phyloP scores from a whole-genome alignment of 2,329 filamentous ascomycete genomes.

The Blumeria graminis region DNA sequence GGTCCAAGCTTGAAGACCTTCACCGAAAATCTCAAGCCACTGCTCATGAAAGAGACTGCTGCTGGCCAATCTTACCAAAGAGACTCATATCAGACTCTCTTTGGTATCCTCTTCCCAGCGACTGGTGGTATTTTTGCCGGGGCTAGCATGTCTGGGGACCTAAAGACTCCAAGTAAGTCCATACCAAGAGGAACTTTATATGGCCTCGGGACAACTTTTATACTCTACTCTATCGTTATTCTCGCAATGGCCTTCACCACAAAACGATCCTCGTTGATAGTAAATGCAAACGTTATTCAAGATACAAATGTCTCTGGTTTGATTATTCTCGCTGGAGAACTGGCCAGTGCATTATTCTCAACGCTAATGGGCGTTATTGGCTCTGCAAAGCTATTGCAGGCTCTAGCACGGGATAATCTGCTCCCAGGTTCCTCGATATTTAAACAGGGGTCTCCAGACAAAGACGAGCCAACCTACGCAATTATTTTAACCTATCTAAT shows the following conservation, averaged over 20 bases:
- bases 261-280: slow-evolving; percentile 46
- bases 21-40: slow-evolving; percentile 46
- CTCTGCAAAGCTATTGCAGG: slow-evolving; percentile 63
- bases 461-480: slow-evolving; percentile 53
- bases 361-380: slow-evolving; percentile 72
- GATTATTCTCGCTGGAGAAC: slow-evolving; percentile 57
- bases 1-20: slow-evolving; percentile 50
- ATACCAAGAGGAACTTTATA: slow-evolving; percentile 69
- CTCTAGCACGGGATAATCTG: slow-evolving; percentile 54
- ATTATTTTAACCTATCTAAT: slow-evolving; percentile 53
- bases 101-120: slow-evolving; percentile 62
- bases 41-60: slow-evolving; percentile 34
- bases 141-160: slow-evolving; percentile 74
- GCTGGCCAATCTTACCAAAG: slow-evolving; percentile 36
- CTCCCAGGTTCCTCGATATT: slow-evolving; percentile 55
- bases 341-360: slow-evolving; percentile 64
- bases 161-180: slow-evolving; percentile 58
- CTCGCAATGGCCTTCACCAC: slow-evolving; percentile 56
- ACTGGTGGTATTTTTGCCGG: slow-evolving; percentile 39
- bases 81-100: slow-evolving; percentile 56
- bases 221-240: slow-evolving; percentile 53
- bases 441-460: slow-evolving; percentile 43
- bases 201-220: slow-evolving; percentile 51
- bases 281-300: slow-evolving; percentile 50
- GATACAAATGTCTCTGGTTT: slow-evolving; percentile 53